These are phyloP conservation scores for Aquilaria agallochum DNA, from an alignment of 441 rosid species.

Conservation along the genomic window DNA sequence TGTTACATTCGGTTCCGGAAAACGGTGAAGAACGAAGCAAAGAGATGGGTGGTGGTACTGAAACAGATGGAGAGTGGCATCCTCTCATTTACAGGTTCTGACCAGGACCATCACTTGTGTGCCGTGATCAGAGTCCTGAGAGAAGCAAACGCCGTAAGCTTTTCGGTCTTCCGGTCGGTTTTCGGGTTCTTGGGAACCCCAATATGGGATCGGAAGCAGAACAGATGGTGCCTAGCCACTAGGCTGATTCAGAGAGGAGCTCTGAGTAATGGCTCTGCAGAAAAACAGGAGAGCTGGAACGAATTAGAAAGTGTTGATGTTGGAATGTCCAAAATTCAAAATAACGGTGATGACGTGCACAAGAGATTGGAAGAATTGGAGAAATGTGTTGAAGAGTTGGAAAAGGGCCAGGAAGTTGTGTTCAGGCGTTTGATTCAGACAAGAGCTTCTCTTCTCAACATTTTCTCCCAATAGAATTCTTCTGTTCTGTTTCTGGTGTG, in stretches of 20 bases:
- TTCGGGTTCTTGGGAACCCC: conserved; percentile 38
- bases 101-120: conserved; percentile 32
- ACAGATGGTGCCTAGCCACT: conserved; percentile 40
- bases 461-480: conserved; percentile 40
- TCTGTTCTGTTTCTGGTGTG: background rate
- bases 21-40: conserved; percentile 52
- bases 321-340: conserved; percentile 15
- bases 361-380: conserved; percentile 43
- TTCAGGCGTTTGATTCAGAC: conserved; percentile 58
- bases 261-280: conserved; percentile 22
- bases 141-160: conserved; percentile 33
- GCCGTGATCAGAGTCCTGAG: conserved; percentile 37
- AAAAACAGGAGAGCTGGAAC: conserved; percentile 25
- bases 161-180: conserved; percentile 39
- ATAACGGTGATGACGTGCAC: conserved; percentile 19
- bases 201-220: conserved; percentile 19
- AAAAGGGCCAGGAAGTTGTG: conserved; percentile 45
- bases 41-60: conserved; percentile 27
- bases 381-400: conserved; percentile 35
- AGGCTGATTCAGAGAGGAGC: conserved; percentile 39
- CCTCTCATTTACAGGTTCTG: conserved; percentile 5
- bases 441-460: conserved; percentile 60
- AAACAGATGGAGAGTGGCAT: conserved; percentile 34
- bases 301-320: conserved; percentile 39
- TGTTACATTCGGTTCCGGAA: conserved; percentile 36